These are phyloP conservation scores for Starmerella floris DNA, from an alignment of 805 yeast genomes.

Conservation along the genomic window DNA sequence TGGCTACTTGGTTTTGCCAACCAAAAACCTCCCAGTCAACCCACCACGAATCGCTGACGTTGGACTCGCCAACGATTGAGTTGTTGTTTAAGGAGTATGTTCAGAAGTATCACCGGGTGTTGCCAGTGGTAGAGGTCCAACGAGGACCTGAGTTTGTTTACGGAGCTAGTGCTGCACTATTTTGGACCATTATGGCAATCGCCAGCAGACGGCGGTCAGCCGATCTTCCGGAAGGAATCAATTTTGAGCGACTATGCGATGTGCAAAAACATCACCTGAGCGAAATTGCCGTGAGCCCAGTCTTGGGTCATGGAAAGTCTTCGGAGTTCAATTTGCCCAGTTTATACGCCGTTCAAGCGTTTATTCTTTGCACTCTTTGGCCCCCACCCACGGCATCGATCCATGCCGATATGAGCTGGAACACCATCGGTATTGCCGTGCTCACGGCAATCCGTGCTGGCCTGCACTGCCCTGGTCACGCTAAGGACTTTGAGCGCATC, in stretches of 20 bases:
- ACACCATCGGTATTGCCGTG: conserved; percentile 82
- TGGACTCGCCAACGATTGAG: conserved; percentile 48
- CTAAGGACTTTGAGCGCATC: conserved; percentile 36
- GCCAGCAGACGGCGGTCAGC: conserved; percentile 52
- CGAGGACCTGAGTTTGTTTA: conserved; percentile 75
- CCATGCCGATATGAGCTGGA: conserved; percentile 93
- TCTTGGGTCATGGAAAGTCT: conserved; percentile 34
- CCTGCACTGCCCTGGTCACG: conserved; percentile 63
- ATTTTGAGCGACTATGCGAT: conserved; percentile 53
- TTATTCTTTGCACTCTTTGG: conserved; percentile 80
- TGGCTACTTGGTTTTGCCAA: conserved; percentile 32
- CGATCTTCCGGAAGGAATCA: conserved; percentile 22
- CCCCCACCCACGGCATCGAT: conserved; percentile 90
- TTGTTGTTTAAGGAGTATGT: conserved; percentile 58
- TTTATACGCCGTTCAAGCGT: conserved; percentile 89
- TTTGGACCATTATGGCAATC: conserved; percentile 86
- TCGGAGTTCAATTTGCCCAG: conserved; percentile 64
- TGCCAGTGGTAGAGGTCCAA: conserved; percentile 75
- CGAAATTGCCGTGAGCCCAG: conserved; percentile 81
- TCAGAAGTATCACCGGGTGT: conserved; percentile 62
- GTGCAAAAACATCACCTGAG: conserved; percentile 64
- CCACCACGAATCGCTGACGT: conserved; percentile 46
- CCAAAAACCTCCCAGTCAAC: conserved; percentile 37
- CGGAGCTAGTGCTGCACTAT: conserved; percentile 69
- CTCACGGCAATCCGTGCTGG: conserved; percentile 90